Evolutionary conservation across 2,329 filamentous ascomycete species (phyloP).

Genomic region (Triangularia verruculosa): DNA sequence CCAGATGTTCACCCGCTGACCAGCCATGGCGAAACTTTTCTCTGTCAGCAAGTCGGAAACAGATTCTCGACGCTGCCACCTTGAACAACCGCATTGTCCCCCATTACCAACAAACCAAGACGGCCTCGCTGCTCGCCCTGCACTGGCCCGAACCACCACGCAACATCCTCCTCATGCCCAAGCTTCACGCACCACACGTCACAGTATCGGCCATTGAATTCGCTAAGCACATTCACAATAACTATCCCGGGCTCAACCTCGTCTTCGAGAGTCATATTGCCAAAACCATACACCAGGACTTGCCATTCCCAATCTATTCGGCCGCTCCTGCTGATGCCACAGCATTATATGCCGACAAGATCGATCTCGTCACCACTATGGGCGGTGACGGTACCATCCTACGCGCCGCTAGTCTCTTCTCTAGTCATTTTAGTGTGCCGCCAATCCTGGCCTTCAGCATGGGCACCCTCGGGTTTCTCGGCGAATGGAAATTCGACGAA

Average conservation of each 20-base stretch:
- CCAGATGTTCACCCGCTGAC: not conserved
- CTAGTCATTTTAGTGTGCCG: conserved; percentile 75
- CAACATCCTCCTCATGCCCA: conserved; percentile 58
- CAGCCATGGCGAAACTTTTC: conserved; percentile 45
- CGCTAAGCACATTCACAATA: conserved; percentile 69
- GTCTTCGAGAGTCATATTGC: conserved; percentile 80
- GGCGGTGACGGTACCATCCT: conserved; percentile 92
- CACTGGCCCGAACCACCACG: conserved; percentile 53
- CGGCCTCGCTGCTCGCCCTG: conserved; percentile 53
- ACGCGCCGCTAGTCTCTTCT: conserved; percentile 82
- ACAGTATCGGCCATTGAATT: conserved; percentile 52
- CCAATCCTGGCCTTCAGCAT: conserved; percentile 95
- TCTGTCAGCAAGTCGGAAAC: conserved; percentile 40
- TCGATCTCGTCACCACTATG: conserved; percentile 85
- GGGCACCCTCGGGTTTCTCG: conserved; percentile 91
- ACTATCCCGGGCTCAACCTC: conserved; percentile 77
- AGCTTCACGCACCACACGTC: conserved; percentile 54
- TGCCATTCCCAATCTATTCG: conserved; percentile 73
- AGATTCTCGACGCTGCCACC: conserved; percentile 49
- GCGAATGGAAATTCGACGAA: conserved; percentile 93
- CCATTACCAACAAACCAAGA: conserved; percentile 58
- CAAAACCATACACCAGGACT: conserved; percentile 62
- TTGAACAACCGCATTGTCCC: conserved; percentile 59
- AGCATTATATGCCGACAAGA: conserved; percentile 67
- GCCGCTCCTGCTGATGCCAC: conserved; percentile 43